A percentile compares a stretch with the other conserved stretches of the same genome.
phyloP scores from a whole-genome alignment of 2,329 filamentous ascomycete genomes.

The Daldinia eschscholtzii region DNA sequence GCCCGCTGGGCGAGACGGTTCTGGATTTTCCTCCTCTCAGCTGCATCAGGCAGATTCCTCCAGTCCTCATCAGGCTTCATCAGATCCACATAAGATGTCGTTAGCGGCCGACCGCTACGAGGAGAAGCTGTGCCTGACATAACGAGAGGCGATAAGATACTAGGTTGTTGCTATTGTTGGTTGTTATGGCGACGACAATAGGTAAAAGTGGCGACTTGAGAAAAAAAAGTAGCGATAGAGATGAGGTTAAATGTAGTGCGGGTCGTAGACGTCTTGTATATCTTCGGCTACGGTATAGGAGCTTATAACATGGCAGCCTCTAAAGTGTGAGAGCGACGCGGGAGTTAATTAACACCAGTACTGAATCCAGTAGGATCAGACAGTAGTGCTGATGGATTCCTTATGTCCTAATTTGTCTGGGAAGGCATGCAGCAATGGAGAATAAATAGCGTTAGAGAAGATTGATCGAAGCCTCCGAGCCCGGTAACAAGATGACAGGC shows the following conservation, averaged over 20 bases:
- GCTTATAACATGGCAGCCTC: constrained; percentile 26
- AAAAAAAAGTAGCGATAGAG: constrained; percentile 10
- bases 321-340: constrained; percentile 29
- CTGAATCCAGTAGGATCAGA: constrained; percentile 43
- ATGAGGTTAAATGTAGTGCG: constrained; percentile 36
- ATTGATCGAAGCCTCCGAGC: constrained; percentile 40
- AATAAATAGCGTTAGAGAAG: constrained; percentile 42
- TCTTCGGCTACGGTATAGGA: constrained; percentile 31
- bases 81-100: constrained; percentile 52
- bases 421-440: constrained; percentile 33
- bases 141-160: constrained; percentile 17
- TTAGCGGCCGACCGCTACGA: constrained; percentile 52
- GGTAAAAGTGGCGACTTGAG: constrained; percentile 8
- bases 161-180: constrained; percentile 6
- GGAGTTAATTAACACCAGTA: constrained; percentile 39
- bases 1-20: constrained; percentile 54
- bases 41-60: constrained; percentile 53
- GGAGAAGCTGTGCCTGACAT: constrained; percentile 51
- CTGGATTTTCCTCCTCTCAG: constrained; percentile 54
- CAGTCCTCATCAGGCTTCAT: constrained; percentile 55
- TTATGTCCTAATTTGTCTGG: constrained; percentile 42
- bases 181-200: background rate
- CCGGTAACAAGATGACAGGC: constrained; percentile 43
- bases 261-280: constrained; percentile 30
- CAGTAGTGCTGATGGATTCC: constrained; percentile 43